These are phyloP conservation scores for Manihot esculenta DNA, from an alignment of 441 rosid species.

Conservation along the genomic window DNA sequence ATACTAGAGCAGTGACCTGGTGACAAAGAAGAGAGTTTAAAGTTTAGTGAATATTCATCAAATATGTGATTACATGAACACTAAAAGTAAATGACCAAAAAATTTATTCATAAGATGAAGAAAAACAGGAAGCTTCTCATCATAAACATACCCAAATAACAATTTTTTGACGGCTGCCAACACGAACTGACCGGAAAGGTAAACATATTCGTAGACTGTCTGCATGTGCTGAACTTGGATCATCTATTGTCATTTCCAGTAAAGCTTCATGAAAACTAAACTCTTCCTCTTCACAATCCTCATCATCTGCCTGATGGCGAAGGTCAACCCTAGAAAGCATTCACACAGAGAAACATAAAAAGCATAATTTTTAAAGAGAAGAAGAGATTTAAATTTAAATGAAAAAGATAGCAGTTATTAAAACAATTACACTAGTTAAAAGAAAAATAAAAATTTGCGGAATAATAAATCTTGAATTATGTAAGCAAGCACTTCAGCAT, in stretches of 20 bases:
- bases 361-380: background rate
- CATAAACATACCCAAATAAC: slow-evolving; percentile 54
- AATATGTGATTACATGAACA: background rate
- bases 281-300: slow-evolving; percentile 81
- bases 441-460: background rate
- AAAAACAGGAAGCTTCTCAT: background rate
- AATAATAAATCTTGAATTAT: background rate
- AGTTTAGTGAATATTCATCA: slow-evolving; percentile 5
- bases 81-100: slow-evolving; percentile 10
- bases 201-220: slow-evolving; percentile 45
- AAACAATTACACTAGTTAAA: background rate
- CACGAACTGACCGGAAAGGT: slow-evolving; percentile 48
- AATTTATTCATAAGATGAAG: slow-evolving; percentile 5
- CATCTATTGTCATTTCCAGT: slow-evolving; percentile 38
- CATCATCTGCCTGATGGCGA: slow-evolving; percentile 89
- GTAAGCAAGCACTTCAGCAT: background rate
- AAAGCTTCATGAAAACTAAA: slow-evolving; percentile 52
- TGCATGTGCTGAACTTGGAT: slow-evolving; percentile 32
- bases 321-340: slow-evolving; percentile 62
- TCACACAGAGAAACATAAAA: slow-evolving; percentile 4
- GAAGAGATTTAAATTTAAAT: background rate
- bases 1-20: slow-evolving; percentile 48
- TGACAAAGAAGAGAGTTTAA: slow-evolving; percentile 7
- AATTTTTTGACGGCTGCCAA: slow-evolving; percentile 67
- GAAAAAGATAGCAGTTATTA: background rate